phyloP scores from a whole-genome alignment of 345 rosid species.

The Gossypium thurberi region DNA sequence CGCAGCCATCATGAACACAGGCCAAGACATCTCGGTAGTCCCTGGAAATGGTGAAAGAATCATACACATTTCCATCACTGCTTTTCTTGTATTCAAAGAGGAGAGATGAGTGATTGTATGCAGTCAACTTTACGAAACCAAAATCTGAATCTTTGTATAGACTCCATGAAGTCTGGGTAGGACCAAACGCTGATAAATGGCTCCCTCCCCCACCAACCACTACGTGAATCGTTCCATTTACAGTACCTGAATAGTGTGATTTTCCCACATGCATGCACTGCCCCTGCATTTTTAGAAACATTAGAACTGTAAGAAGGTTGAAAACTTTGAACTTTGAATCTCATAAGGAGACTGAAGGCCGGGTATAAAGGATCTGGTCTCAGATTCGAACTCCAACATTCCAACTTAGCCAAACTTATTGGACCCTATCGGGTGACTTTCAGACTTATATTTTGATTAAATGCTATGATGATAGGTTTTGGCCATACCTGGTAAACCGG shows the following conservation, averaged over 20 bases:
- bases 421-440: too few relatives aligned
- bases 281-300: conserved; percentile 36
- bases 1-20: conserved; percentile 71
- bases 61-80: conserved; percentile 61
- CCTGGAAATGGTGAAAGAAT: conserved; percentile 77
- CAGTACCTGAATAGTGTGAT: conserved; percentile 52
- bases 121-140: conserved; percentile 80
- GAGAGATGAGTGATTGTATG: conserved; percentile 64
- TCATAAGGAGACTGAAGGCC: too few relatives aligned
- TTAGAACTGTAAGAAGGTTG: background rate
- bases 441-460: background rate
- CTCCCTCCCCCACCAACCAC: conserved; percentile 86
- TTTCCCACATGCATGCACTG: conserved; percentile 52
- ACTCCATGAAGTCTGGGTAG: conserved; percentile 50
- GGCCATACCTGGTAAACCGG: conserved; percentile 59
- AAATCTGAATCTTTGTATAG: conserved; percentile 59
- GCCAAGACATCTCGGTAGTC: conserved; percentile 76
- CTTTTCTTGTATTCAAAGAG: conserved; percentile 87
- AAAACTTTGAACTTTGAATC: background rate
- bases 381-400: too few relatives aligned
- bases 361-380: too few relatives aligned
- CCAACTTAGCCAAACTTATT: too few relatives aligned
- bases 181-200: conserved; percentile 60
- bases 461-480: background rate
- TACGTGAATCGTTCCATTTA: conserved; percentile 72